These are phyloP conservation scores for Apiospora aurea DNA, from an alignment of 2,329 filamentous ascomycete genomes.

Conservation along the genomic window DNA sequence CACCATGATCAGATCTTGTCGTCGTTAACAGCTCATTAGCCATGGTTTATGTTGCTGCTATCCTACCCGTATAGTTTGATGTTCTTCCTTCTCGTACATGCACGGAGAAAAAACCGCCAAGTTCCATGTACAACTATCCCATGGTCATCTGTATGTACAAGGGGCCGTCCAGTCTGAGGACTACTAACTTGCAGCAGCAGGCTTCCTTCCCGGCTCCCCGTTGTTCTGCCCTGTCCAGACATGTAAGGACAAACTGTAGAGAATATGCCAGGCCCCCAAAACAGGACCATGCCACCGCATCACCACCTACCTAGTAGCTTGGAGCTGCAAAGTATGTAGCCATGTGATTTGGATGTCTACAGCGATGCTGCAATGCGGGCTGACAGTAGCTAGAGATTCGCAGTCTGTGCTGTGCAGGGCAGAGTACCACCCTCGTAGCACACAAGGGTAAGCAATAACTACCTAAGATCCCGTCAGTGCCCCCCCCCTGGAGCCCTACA, in stretches of 20 bases:
- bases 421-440: neutral
- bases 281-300: neutral
- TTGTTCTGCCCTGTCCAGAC: too few species aligned
- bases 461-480: constrained; percentile 2
- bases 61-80: neutral
- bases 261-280: neutral
- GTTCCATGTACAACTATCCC: neutral
- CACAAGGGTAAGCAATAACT: neutral
- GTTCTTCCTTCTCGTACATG: neutral
- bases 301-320: neutral
- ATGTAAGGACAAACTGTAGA: neutral
- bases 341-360: neutral
- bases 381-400: neutral
- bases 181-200: neutral
- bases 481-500: neutral
- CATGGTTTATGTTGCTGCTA: neutral
- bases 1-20: neutral
- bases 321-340: neutral
- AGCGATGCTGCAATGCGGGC: constrained; percentile 12
- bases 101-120: neutral
- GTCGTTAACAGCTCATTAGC: neutral
- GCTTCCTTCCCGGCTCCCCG: too few species aligned
- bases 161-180: too few species aligned
- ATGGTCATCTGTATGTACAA: neutral
- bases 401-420: constrained; percentile 1